Evolutionary conservation across 1,139 yeast genomes (phyloP), one percentile per base, ranked within the genome.

Genomic region (Geotrichum citri-aurantii): DNA sequence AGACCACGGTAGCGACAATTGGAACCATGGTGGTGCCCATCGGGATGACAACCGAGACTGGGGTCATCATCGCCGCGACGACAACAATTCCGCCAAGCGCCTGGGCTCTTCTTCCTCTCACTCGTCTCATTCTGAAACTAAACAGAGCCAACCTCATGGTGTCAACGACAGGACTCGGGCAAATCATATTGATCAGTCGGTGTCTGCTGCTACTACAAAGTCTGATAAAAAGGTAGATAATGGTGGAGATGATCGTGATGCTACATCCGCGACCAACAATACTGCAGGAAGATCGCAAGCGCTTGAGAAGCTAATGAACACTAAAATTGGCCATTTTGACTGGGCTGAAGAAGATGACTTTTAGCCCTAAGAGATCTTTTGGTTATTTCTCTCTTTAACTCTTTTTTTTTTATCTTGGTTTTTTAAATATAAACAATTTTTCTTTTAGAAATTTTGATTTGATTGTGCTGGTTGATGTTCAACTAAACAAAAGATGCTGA

Each of bases 271-370:
- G 21, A 37, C 44, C 14, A 17, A 37, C 10, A n/a, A n/a, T 7
- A 37, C 44, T 17, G 21, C 44, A 1, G 44, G 44, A 3, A 14
- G 44, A 37, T 37, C 44, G 10, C 44, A 37, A 37, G 44, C 44
- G n/a, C 44, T 37, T 37, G 44, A 37, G 14, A 49, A 52, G 14
- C 44, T 52, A n/a, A 44, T 33, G 40, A 48, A 29, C 54, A 54
- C 40, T 44, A 59, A 47, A 49, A 40, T 37, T 31, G 54, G 51
- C 37, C 54, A 52, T 26, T 61, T 63, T 42, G 57, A 61, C 54
- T 63, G 65, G 65, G 64, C 65, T 17, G 65, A 63, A 48, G 65
- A 63, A 10, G 63, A 62, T 11, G 59, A 59, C 27, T 55, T 51
- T 42, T 54, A 49, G n/a, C n/a, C n/a, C n/a, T n/a, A n/a, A n/a